Evolutionary conservation across 345 rosid species (phyloP).

Genomic region (Hibiscus trionum): DNA sequence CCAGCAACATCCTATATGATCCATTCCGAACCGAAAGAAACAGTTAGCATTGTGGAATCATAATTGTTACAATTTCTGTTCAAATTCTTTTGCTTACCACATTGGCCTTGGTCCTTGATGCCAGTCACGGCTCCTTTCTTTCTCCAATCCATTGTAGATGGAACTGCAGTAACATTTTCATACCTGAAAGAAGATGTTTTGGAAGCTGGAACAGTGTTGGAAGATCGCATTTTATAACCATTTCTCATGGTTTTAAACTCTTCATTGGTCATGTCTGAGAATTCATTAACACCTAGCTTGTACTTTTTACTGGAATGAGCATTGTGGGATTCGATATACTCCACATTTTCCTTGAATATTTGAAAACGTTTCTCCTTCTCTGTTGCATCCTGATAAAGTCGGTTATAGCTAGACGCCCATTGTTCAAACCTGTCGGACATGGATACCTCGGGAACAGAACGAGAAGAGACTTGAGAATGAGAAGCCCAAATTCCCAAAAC

Average conservation of each 20-base stretch:
- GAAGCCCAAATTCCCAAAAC: slow-evolving; percentile 13
- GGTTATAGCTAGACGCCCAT: slow-evolving; percentile 3
- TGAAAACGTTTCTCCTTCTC: slow-evolving; percentile 11
- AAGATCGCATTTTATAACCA: slow-evolving; percentile 16
- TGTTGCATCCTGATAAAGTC: not conserved
- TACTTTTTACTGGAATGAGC: slow-evolving; percentile 9
- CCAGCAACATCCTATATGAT: not conserved
- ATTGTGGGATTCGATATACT: slow-evolving; percentile 5
- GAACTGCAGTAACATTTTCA: slow-evolving; percentile 8
- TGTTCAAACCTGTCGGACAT: slow-evolving; percentile 8
- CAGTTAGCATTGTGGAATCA: not conserved
- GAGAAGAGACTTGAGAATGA: slow-evolving; percentile 8
- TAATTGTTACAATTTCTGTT: not conserved
- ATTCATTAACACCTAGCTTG: slow-evolving; percentile 25
- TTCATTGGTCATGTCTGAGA: slow-evolving; percentile 29
- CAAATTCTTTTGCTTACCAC: slow-evolving; percentile 21
- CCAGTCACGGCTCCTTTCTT: slow-evolving; percentile 30
- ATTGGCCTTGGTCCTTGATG: slow-evolving; percentile 35
- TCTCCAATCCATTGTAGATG: slow-evolving; percentile 33
- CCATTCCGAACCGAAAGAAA: not conserved
- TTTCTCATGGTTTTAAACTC: slow-evolving; percentile 26
- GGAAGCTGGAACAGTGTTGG: not conserved
- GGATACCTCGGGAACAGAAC: slow-evolving; percentile 11
- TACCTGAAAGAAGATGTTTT: not conserved
- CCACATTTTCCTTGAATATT: slow-evolving; percentile 11